A percentile compares a stretch with the other conserved stretches of the same genome.
Conservation (phyloP, 495 filamentous ascomycete genomes). For the Penicillium canariense region DNA sequence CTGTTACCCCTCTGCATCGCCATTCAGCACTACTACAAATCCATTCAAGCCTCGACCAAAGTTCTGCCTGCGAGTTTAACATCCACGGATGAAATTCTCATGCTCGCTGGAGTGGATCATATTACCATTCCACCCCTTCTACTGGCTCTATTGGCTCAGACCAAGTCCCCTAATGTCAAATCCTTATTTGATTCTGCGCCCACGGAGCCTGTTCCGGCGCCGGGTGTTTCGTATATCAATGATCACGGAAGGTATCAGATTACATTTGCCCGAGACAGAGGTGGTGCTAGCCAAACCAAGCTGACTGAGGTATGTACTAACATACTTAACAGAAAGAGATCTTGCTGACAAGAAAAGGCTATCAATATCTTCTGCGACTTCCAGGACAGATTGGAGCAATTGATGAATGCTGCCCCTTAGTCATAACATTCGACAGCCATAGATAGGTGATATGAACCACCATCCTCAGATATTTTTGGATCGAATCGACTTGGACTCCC, state of each 20-base stretch:
- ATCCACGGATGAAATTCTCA: slow-evolving; percentile 53
- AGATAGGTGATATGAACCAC: too few relatives aligned
- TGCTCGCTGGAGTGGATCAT: slow-evolving; percentile 55
- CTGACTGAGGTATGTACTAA: slow-evolving; percentile 42
- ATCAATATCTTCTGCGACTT: slow-evolving; percentile 61
- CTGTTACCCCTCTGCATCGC: slow-evolving; percentile 48
- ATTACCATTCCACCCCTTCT: slow-evolving; percentile 57
- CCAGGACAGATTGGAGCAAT: slow-evolving; percentile 51
- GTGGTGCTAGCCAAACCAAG: slow-evolving; percentile 52
- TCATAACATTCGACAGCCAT: not conserved
- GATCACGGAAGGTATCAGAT: slow-evolving; percentile 47
- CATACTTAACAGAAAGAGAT: not conserved
- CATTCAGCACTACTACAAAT: slow-evolving; percentile 54
- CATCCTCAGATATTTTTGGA: too few relatives aligned
- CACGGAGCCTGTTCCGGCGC: slow-evolving; percentile 6
- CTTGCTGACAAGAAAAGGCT: slow-evolving; percentile 30
- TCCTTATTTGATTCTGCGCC: slow-evolving; percentile 37
- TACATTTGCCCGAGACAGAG: slow-evolving; percentile 47
- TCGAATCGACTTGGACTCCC: too few relatives aligned
- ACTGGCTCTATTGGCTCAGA: slow-evolving; percentile 43
- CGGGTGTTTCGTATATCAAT: slow-evolving; percentile 31
- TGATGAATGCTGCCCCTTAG: slow-evolving; percentile 25
- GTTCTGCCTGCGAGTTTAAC: slow-evolving; percentile 59
- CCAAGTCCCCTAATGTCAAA: slow-evolving; percentile 27
- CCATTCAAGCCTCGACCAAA: slow-evolving; percentile 39